Conservation (phyloP, 2,329 filamentous ascomycete genomes). For the Penicillium expansum region DNA sequence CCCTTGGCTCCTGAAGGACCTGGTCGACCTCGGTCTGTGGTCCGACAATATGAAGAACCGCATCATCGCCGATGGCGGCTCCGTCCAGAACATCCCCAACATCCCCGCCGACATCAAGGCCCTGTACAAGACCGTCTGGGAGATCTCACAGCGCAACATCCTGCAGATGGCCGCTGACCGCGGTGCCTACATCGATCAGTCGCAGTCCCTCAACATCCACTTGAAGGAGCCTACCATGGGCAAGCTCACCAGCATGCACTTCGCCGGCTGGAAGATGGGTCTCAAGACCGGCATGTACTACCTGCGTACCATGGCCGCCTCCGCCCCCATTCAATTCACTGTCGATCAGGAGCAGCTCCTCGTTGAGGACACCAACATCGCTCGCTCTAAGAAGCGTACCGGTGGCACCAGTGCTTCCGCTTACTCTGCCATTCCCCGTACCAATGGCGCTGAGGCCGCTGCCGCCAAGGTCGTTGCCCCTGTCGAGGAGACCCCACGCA, state of each 20-base stretch:
- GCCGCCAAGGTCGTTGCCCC: conserved; percentile 49
- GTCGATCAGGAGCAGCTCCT: conserved; percentile 95
- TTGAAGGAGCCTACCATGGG: conserved; percentile 99
- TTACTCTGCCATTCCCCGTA: conserved; percentile 62
- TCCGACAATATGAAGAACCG: conserved; percentile 99
- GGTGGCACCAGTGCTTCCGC: conserved; percentile 58
- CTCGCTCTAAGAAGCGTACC: conserved; percentile 68
- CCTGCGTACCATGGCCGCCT: conserved; percentile 93
- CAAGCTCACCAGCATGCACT: conserved; percentile 99
- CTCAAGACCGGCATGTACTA: conserved; percentile 99
- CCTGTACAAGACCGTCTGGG: conserved; percentile 99
- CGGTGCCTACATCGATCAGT: conserved; percentile 98
- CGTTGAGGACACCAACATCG: conserved; percentile 76
- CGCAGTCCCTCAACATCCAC: conserved; percentile 98
- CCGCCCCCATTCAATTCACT: conserved; percentile 96
- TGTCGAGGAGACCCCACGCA: conserved; percentile 23
- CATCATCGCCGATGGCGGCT: conserved; percentile 95
- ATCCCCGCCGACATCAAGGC: conserved; percentile 94
- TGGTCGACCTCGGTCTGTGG: conserved; percentile 97
- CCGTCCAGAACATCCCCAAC: conserved; percentile 94
- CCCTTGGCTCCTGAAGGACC: conserved; percentile 95
- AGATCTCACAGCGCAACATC: conserved; percentile 93
- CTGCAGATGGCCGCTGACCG: conserved; percentile 98
- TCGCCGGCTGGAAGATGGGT: conserved; percentile 97
- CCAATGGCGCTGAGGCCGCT: conserved; percentile 63